A percentile compares a stretch with the other conserved stretches of the same genome.
Evolutionary conservation across 495 filamentous ascomycete genomes (phyloP).

Genomic region (Neurospora terricola): DNA sequence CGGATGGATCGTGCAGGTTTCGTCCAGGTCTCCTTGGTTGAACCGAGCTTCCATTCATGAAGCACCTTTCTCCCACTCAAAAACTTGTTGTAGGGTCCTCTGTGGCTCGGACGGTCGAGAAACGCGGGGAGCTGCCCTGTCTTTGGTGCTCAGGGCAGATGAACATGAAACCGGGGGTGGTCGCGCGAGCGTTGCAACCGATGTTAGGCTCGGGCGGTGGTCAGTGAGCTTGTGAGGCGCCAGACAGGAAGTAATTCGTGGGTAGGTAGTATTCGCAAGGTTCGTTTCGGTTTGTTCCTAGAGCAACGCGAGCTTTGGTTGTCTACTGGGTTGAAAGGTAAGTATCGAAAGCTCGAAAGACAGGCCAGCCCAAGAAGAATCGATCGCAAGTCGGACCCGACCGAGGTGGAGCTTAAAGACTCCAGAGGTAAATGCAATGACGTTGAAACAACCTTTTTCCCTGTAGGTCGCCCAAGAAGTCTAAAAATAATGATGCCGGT

Average conservation of each 20-base stretch:
- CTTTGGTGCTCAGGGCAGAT: conserved; percentile 4
- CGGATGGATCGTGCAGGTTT: background rate
- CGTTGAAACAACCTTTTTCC: background rate
- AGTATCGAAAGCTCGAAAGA: background rate
- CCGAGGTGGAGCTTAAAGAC: background rate
- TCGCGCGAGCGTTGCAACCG: conserved; percentile 10
- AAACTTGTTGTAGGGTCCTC: background rate
- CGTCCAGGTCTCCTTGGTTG: background rate
- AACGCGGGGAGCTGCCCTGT: conserved; percentile 6
- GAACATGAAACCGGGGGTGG: conserved; percentile 13
- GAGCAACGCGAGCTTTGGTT: background rate
- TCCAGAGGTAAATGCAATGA: background rate
- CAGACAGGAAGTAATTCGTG: background rate
- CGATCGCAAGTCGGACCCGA: background rate
- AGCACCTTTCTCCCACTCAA: background rate
- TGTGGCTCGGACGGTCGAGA: background rate
- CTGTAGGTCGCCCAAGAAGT: background rate
- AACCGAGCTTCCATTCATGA: background rate
- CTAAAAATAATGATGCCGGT: background rate
- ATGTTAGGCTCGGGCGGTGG: background rate
- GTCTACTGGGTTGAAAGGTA: background rate
- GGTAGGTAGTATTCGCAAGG: background rate
- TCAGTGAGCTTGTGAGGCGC: background rate
- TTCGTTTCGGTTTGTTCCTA: background rate
- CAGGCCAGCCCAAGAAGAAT: background rate